Evolutionary conservation across 1,139 yeast genomes (phyloP), one percentile per base, ranked within the genome.

Genomic region (Candida labiduridarum): DNA sequence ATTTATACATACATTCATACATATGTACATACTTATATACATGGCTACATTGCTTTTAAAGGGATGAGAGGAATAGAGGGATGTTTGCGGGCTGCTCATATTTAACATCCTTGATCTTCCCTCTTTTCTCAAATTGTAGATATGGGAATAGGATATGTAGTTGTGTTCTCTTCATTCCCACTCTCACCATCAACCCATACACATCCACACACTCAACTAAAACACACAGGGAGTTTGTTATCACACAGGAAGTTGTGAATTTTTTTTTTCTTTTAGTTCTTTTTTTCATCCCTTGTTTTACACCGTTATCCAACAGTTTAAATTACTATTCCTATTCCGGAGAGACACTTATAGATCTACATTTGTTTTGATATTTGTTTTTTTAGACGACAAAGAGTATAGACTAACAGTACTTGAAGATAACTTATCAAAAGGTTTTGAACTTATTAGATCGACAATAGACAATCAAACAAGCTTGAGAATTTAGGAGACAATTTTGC

Each of bases 321-420:
- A 39, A 39, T 39, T 39, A 39, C 42, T 12, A 25, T 39, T 39
- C 42, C 42, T 39, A 25, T 16, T 39, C n/a, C 33, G 31, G 30
- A 39, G 31, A 39, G 16, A 12, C 10, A 25, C 7, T 8, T 31
- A 31, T 11, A 12, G 15, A 12, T 31, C 15, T 31, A 31, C 11
- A 12, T 31, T 31, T 25, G 29, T 25, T 22, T 22, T 22, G n/a
- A n/a, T n/a, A n/a, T n/a, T n/a, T n/a, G n/a, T n/a, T n/a, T 22
- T 22, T 4, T 22, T 4, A 22, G 25, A 22, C 25, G 25, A 22
- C 7, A 22, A 22, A 22, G 7, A 22, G 25, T 22, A 22, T 22
- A 19, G 22, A 19, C 22, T 19, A 19, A 19, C 22, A 19, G 22
- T 19, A 19, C 22, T 19, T 19, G 22, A 19, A 19, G 22, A 19